Evolutionary conservation across 163 green algal genomes (phyloP), one percentile per base, ranked within the genome.

Genomic region (Trebouxiophyceae sp.): DNA sequence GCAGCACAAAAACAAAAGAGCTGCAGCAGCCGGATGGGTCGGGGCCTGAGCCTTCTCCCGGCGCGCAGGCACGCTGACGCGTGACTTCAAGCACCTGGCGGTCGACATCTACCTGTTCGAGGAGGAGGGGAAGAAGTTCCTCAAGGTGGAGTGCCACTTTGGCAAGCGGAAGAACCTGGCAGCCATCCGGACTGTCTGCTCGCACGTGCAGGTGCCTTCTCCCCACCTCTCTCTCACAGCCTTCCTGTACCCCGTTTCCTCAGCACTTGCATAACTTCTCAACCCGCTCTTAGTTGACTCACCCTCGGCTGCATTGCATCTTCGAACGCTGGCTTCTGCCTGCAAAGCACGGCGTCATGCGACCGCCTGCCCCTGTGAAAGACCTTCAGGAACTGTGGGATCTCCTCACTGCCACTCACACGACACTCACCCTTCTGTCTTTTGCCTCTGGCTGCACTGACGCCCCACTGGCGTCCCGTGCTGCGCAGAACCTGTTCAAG

Each of bases 401-500:
- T n/a, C n/a, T n/a, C n/a, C n/a, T n/a, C n/a, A n/a, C n/a, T n/a
- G n/a, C n/a, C n/a, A n/a, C n/a, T n/a, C n/a, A n/a, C n/a, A n/a
- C n/a, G n/a, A n/a, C n/a, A n/a, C 44, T n/a, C 54, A 59, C 8
- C 23, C 20, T 2, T 32, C 24, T 24, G 2, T 2, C 1, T 59
- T 16, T 24, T 59, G 54, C n/a, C n/a, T n/a, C n/a, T n/a, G n/a
- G n/a, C n/a, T n/a, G n/a, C n/a, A n/a, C 39, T 50, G 39, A 50
- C 8, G 39, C 39, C 39, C 16, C 39, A 50, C 8, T 8, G 8
- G 8, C 8, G 39, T 50, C 8, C 16, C 8, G 8, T 8, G 39
- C 16, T 67, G 60, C 90, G 62, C 74, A 89, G 73, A 99, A 99
- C 86, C 77, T 99, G 76, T 95, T 99, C 81, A 95, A 83, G 44